Percentiles rank a stretch among this genome's conserved stretches.
Evolutionary conservation across 2,329 filamentous ascomycete species (phyloP).

Genomic region (Fusarium sulawesiense): DNA sequence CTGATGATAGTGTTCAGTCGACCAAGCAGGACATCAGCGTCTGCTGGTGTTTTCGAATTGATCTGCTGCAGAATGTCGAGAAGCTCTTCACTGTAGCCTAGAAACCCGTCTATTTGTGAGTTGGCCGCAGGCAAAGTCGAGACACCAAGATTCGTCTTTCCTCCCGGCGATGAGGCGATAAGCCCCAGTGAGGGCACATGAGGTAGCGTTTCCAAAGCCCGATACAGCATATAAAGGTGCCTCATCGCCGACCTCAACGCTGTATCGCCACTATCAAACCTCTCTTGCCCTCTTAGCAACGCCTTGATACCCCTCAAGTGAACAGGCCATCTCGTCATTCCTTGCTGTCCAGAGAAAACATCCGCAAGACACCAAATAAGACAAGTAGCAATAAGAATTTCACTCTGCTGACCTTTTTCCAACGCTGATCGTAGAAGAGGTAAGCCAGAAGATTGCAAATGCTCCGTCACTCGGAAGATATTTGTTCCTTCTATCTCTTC

Average conservation of each 20-base stretch:
- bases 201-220: conserved; percentile 45
- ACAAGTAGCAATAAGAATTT: conserved; percentile 44
- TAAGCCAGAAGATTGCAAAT: conserved; percentile 43
- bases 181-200: conserved; percentile 23
- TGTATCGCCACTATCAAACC: background rate
- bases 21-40: too few species aligned
- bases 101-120: conserved; percentile 44
- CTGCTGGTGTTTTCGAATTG: too few species aligned
- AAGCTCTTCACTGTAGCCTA: conserved; percentile 47
- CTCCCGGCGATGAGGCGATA: background rate
- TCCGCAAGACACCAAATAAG: conserved; percentile 48
- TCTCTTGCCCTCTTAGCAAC: conserved; percentile 12
- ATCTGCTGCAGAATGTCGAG: conserved; percentile 44
- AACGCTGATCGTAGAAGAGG: conserved; percentile 41
- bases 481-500: conserved; percentile 39
- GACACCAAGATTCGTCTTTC: fast-evolving
- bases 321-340: conserved; percentile 39
- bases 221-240: conserved; percentile 46
- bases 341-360: conserved; percentile 42
- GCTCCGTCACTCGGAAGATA: conserved; percentile 35
- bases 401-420: conserved; percentile 36
- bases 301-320: conserved; percentile 46
- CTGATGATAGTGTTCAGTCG: conserved; percentile 44
- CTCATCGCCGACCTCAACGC: conserved; percentile 37
- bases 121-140: too few species aligned